Evolutionary conservation across 2,329 filamentous ascomycete species (phyloP).

Genomic region (Xylaria sp.): DNA sequence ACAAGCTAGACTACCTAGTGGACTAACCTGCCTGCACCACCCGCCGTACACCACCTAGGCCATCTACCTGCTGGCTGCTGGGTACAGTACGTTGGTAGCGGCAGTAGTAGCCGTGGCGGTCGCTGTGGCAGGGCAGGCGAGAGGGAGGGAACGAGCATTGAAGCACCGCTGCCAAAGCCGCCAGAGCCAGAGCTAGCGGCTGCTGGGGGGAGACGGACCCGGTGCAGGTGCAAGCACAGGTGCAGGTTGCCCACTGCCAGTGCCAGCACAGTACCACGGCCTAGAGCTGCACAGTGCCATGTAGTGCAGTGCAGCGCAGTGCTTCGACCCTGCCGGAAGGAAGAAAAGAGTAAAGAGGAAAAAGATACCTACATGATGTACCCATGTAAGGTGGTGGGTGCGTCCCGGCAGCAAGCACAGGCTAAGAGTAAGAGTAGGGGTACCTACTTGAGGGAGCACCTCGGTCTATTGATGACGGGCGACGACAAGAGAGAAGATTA

Average conservation of each 20-base stretch:
- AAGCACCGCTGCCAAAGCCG: neutral
- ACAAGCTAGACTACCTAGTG: constrained; percentile 16
- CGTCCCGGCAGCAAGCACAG: constrained; percentile 12
- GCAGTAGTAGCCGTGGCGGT: constrained; percentile 2
- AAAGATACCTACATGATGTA: constrained; percentile 19
- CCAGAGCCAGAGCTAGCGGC: constrained; percentile 14
- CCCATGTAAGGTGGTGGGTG: constrained; percentile 23
- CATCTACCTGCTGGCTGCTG: constrained; percentile 6
- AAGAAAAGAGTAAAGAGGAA: constrained; percentile 5
- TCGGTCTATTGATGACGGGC: constrained; percentile 2
- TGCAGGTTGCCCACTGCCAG: constrained; percentile 3
- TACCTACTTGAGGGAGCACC: constrained; percentile 17
- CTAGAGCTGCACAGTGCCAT: neutral
- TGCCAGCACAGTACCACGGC: constrained; percentile 9
- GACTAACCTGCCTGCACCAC: no score
- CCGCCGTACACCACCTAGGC: no score
- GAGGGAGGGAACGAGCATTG: neutral
- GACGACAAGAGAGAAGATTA: constrained; percentile 7
- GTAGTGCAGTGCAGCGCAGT: neutral
- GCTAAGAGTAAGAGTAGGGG: neutral
- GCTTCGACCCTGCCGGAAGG: constrained; percentile 9
- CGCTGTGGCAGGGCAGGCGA: neutral
- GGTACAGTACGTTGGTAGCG: neutral
- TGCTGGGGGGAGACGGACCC: constrained; percentile 16
- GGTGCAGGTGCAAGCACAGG: constrained; percentile 8